Evolutionary conservation across 2,329 filamentous ascomycete genomes (phyloP), one percentile per base, ranked within the genome.

Genomic region (Aspergillus cejpii): DNA sequence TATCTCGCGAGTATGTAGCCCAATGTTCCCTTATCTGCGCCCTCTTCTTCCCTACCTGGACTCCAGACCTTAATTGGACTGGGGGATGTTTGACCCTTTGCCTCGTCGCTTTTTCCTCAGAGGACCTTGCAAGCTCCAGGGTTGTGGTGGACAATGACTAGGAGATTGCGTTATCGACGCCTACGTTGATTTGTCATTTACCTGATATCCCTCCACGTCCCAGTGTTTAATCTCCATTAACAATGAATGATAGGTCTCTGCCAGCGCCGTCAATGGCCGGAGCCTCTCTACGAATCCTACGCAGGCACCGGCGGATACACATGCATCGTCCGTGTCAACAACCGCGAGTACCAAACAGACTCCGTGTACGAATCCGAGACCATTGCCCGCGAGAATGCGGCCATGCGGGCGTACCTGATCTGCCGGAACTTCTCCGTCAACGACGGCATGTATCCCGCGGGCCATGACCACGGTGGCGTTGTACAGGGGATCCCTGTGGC

Each of bases 341-440:
- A 94, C 58, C 85, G 91, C 63, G 88, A 95, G 74, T 97, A 96
- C 73, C 87, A 90, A 66, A 95, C 90, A 34, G 89, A 95, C 66
- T 78, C 85, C 28, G 79, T 84, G 52, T 94, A 92, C 71, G 82
- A 86, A 64, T 86, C 84, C 51, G 86, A 91, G 64, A 74, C 79
- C 39, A 76, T 94, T 54, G 91, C 91, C 37, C 87, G 89, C 63
- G 90, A 97, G 68, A 92, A 91, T 60, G 91, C 91, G 20, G 91
- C 91, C 49, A 94, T 94, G 80, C 85, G 89, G 51, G 91, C 91
- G 46, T 97, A 95, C 70, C 91, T 95, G 81, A 92, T 96, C 56
- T 96, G 91, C 75, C 85, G 89, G 53, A 95, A 95, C 76, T 96
- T 96, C 72, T 94, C 88, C 44, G 87, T 94, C 67, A 96, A 95